These are phyloP conservation scores for Tricholoma sp. DNA, from an alignment of 768 basidiomycete species.

Conservation along the genomic window DNA sequence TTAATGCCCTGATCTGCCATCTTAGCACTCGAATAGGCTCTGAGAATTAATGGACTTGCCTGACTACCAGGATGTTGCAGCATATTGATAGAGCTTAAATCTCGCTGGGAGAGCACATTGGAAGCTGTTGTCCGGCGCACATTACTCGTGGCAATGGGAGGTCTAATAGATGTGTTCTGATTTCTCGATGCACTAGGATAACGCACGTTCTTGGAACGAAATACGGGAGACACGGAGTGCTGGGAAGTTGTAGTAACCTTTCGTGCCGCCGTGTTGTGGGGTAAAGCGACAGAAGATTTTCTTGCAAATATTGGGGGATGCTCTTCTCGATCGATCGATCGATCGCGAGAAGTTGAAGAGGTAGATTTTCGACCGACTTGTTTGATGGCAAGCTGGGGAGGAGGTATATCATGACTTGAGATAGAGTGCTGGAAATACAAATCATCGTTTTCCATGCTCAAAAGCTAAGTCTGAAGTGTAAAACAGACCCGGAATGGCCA, in stretches of 20 bases:
- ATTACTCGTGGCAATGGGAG: not conserved
- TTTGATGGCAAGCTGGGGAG: not conserved
- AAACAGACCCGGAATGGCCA: no score
- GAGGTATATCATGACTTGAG: not conserved
- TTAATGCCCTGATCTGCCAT: not conserved
- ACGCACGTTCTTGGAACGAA: constrained; percentile 1
- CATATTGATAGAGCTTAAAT: not conserved
- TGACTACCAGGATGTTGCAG: not conserved
- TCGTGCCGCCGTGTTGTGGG: not conserved
- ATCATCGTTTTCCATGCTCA: not conserved
- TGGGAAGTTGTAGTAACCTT: not conserved
- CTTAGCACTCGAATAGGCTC: not conserved
- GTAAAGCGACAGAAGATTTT: constrained; percentile 5
- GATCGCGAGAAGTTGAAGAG: constrained; percentile 1
- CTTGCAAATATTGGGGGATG: constrained; percentile 2
- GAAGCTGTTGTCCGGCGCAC: not conserved
- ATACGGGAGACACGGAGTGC: not conserved
- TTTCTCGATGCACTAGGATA: not conserved
- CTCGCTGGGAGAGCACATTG: not conserved
- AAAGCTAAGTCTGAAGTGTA: no score
- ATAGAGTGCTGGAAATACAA: not conserved
- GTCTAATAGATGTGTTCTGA: not conserved
- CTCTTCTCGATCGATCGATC: constrained; percentile 7
- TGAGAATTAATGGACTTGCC: not conserved
- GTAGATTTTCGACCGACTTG: not conserved